These are phyloP conservation scores for Rhizophora apiculata DNA, from an alignment of 345 rosid genomes.

Conservation along the genomic window DNA sequence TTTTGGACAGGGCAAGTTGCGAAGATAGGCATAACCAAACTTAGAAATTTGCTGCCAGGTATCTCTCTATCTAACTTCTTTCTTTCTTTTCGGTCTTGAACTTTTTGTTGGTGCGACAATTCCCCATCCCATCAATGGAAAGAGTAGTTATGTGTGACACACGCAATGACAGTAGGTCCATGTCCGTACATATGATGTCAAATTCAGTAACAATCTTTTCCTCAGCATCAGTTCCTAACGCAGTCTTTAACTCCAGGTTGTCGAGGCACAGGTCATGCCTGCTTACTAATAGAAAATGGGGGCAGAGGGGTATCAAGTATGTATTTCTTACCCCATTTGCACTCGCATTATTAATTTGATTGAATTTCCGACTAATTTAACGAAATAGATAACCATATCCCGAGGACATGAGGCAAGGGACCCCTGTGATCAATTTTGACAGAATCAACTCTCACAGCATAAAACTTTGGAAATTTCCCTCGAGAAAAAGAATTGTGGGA, in stretches of 20 bases:
- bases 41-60: neutral
- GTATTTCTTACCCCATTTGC: neutral
- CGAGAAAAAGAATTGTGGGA: no score
- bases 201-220: neutral
- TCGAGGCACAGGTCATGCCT: neutral
- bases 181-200: neutral
- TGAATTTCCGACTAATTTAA: no score
- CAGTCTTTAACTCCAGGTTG: neutral
- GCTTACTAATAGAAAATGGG: neutral
- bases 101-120: neutral
- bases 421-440: no score
- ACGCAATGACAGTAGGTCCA: neutral
- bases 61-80: neutral
- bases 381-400: no score
- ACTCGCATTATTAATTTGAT: no score
- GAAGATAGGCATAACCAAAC: neutral
- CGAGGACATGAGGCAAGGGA: no score
- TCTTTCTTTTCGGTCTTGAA: neutral
- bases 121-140: neutral
- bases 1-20: conserved; percentile 4
- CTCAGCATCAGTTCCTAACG: neutral
- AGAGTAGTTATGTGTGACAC: neutral
- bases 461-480: no score
- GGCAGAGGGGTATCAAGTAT: neutral
- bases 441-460: no score